Evolutionary conservation across 2,329 filamentous ascomycete species (phyloP), one percentile per base, ranked within the genome.

Genomic region (Cercospora sp.): DNA sequence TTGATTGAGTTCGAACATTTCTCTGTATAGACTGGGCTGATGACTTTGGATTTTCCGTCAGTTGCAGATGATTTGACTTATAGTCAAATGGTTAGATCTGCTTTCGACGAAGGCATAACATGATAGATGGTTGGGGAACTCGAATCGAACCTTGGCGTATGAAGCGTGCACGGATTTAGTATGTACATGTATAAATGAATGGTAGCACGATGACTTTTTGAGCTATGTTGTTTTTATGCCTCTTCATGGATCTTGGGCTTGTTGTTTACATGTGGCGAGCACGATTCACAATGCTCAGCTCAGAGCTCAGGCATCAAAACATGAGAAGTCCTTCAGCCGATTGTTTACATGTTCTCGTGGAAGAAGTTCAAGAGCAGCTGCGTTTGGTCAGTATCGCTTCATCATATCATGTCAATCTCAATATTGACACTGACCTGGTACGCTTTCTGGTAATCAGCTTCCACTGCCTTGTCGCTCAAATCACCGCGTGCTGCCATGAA

Each of bases 301-400:
- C 36, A 39, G 36, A 39, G 36, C 36, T 39, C 36, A 39, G 16
- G 36, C 36, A n/a, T n/a, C 1, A 2, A 23, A 23, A 1, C 42
- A 48, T 12, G 18, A 23, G 42, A 48, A 48, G 42, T 23, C 12
- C 10, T 1, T 18, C 8, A 23, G 42, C 3, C 18, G 18, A 48
- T 23, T 6, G 20, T 13, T 23, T 78, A 86, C 83, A 85, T 75
- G 73, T 85, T 77, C 78, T 84, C 80, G 71, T 84, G 83, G 80
- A 84, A 85, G 72, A 82, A 85, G 70, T 84, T 80, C 63, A 86
- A 75, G 51, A 85, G 75, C 45, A 80, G 69, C 75, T 83, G 45
- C 10, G n/a, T 62, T 18, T n/a, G 13, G 3, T 62, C 31, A 62
- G 60, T 20, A 18, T 16, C 13, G 13, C 4, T 10, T 23, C 5